A percentile compares a stretch with the other conserved stretches of the same genome.
phyloP scores from a whole-genome alignment of 441 rosid genomes.

The Omphalea diandra region DNA sequence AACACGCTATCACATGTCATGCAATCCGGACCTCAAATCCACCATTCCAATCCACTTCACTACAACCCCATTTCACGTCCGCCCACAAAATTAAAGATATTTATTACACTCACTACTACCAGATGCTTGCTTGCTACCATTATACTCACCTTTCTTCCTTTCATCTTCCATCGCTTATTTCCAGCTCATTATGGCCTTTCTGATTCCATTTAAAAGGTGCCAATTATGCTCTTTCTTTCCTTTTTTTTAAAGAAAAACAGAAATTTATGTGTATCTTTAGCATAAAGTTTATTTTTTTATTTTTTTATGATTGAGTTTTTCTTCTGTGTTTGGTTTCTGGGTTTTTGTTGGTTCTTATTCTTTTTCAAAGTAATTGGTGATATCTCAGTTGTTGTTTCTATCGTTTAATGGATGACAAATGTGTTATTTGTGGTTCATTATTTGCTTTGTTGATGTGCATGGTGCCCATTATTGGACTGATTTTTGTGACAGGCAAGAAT shows the following conservation, averaged over 20 bases:
- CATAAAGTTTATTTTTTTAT: not conserved
- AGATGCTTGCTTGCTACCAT: not conserved
- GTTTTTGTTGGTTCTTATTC: not conserved
- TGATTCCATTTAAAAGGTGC: not conserved
- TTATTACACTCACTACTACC: not conserved
- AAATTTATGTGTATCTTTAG: not conserved
- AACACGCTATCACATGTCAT: conserved; percentile 3
- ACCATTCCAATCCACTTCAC: not conserved
- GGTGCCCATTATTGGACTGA: not conserved
- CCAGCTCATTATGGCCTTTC: not conserved
- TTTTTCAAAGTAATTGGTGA: no score
- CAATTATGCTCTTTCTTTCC: not conserved
- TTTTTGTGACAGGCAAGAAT: not conserved
- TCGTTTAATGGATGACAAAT: no score
- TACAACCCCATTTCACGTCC: not conserved
- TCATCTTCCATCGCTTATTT: not conserved
- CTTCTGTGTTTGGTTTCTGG: not conserved
- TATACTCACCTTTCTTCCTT: not conserved
- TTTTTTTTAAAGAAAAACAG: not conserved
- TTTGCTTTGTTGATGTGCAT: not conserved
- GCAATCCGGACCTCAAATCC: conserved; percentile 1
- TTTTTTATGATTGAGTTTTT: not conserved
- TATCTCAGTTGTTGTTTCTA: no score
- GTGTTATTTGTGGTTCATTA: no score
- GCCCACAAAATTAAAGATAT: not conserved